Evolutionary conservation across 2,329 filamentous ascomycete species (phyloP).

Genomic region (Hymenoscyphus albidus): DNA sequence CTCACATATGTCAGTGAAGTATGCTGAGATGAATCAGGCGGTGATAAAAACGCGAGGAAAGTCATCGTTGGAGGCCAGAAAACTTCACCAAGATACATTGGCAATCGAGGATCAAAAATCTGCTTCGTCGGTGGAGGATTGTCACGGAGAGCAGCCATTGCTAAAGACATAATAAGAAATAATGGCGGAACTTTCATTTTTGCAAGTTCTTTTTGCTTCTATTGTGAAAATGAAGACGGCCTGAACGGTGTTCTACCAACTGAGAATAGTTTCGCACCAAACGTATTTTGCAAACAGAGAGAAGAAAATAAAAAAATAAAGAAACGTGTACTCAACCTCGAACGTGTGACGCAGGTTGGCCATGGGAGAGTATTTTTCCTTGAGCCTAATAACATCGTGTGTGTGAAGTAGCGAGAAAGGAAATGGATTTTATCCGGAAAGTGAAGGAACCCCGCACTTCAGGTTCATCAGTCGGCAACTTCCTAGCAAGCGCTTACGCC

Average conservation of each 20-base stretch:
- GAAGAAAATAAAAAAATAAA: background rate
- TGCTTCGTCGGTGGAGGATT: slow-evolving; percentile 3
- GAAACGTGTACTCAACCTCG: slow-evolving; percentile 10
- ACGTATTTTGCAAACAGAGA: background rate
- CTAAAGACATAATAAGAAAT: slow-evolving; percentile 9
- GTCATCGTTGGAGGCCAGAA: slow-evolving; percentile 32
- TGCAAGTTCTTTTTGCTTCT: background rate
- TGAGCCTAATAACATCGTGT: slow-evolving; percentile 7
- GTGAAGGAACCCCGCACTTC: background rate
- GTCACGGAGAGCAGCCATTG: slow-evolving; percentile 8
- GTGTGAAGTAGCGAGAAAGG: background rate
- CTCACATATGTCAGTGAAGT: slow-evolving; percentile 14
- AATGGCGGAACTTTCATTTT: slow-evolving; percentile 19
- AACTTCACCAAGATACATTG: slow-evolving; percentile 31
- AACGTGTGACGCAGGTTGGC: slow-evolving; percentile 3
- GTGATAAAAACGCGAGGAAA: slow-evolving; percentile 29
- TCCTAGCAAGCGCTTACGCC: background rate
- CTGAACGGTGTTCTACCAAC: too few species aligned
- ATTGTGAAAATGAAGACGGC: background rate
- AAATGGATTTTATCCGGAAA: background rate
- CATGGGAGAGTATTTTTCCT: slow-evolving; percentile 1
- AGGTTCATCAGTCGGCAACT: background rate
- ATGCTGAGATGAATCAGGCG: slow-evolving; percentile 10
- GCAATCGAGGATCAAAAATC: slow-evolving; percentile 18
- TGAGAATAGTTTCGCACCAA: too few species aligned